Base-by-base conservation (phyloP, 208 protist genomes). In the Trypanosomatidae sp. region DNA sequence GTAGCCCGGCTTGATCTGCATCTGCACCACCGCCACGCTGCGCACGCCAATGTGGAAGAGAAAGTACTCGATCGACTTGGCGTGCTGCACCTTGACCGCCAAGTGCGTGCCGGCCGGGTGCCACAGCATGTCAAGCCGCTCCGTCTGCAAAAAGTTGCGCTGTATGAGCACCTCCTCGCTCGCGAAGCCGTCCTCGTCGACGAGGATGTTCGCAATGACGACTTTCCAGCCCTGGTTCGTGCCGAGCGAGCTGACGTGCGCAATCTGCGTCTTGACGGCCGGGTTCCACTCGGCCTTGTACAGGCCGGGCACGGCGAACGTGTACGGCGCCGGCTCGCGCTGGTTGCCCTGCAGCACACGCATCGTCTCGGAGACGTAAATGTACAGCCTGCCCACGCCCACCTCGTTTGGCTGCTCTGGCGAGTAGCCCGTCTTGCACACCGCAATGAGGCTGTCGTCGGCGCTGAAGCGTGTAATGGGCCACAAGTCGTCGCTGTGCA, bases 241-340 rank as follows among this genome's bases (percentile, higher is more conserved):
- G 16, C 65, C 71, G 6, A 67, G 60, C 43, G 64, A 51, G 37
- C 54, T 57, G 26, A 86, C 64, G 50, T 88, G 68, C 16, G 77
- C 85, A 41, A 93, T 79, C 61, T 90, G 85, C 10, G 65, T 84
- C 16, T 56, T 67, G 24, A 75, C 48, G 37, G 56, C 63, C 2
- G 85, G 85, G 64, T 86, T 89, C 81, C 85, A 93, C 56, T 89
- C 85, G 5, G 68, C 78, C 47, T 81, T 79, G 65, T 82, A 82
- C 16, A 93, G 69, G 0, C 80, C 80, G 8, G 53, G 57, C 0
- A 88, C 56, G 6, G 59, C 50, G 28, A 85, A 87, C n/a, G 77
- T 90, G 61, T 86, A 53, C 3, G 50, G 50, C 6, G 32, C 23
- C 8, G 60, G 38, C 16, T 56, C 56, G 6, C 38, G 57, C 40